These are phyloP conservation scores for Kodamaea hsintzibuensis DNA, from an alignment of 805 yeast genomes.

Conservation along the genomic window DNA sequence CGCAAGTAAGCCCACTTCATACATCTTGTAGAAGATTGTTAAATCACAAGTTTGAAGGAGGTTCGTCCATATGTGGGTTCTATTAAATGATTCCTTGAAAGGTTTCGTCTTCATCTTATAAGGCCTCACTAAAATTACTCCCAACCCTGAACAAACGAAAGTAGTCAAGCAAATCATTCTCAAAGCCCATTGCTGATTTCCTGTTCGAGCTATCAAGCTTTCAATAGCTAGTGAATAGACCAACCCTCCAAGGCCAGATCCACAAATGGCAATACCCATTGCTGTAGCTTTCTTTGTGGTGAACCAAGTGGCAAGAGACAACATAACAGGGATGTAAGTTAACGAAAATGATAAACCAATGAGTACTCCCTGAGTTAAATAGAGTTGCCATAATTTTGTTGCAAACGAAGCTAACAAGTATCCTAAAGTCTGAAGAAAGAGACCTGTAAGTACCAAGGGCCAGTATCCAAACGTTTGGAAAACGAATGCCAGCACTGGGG, in stretches of 20 bases:
- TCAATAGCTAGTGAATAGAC: slow-evolving; percentile 46
- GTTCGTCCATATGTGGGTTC: slow-evolving; percentile 9
- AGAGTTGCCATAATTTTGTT: slow-evolving; percentile 51
- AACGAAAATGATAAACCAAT: slow-evolving; percentile 49
- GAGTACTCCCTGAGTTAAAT: slow-evolving; percentile 52
- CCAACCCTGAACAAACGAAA: slow-evolving; percentile 32
- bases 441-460: slow-evolving; percentile 47
- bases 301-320: slow-evolving; percentile 54
- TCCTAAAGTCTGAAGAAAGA: slow-evolving; percentile 43
- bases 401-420: slow-evolving; percentile 54
- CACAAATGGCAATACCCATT: slow-evolving; percentile 48
- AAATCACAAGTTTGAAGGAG: slow-evolving; percentile 25
- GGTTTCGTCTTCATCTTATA: slow-evolving; percentile 36
- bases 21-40: slow-evolving; percentile 29
- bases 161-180: slow-evolving; percentile 40
- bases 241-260: slow-evolving; percentile 55
- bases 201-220: slow-evolving; percentile 39
- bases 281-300: slow-evolving; percentile 46
- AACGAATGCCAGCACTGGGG: slow-evolving; percentile 53
- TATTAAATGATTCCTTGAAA: slow-evolving; percentile 23
- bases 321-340: slow-evolving; percentile 44
- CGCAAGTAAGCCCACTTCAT: slow-evolving; percentile 24
- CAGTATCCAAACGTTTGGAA: slow-evolving; percentile 53
- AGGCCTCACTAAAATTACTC: slow-evolving; percentile 46
- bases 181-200: slow-evolving; percentile 46